Base-by-base conservation (phyloP, 169 alveolate species). In the Plasmodium knowlesi region DNA sequence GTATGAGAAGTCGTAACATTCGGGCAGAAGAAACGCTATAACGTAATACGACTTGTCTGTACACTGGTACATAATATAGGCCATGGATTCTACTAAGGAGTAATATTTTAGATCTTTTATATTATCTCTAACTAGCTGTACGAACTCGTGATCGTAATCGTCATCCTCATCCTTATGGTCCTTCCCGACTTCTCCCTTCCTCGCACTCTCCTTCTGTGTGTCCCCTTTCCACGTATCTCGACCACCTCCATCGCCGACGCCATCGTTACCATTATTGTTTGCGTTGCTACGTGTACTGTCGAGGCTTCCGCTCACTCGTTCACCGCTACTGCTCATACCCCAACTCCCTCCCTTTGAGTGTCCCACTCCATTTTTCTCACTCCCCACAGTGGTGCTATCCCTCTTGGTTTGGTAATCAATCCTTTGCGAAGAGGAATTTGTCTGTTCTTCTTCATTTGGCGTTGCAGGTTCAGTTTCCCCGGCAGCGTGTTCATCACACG, bases 61-160 rank as follows among this genome's bases (percentile, higher is more conserved):
- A 22, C 94, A 89, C 50, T 89, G 94, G 50, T 89, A 89, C 43
- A 89, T 43, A 37, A 89, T 89, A 80, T 89, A 89, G 71, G 94
- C 94, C 72, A 89, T 32, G 30, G 94, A 89, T 89, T 89, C 94
- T 39, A 89, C 94, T 57, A 89, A 61, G 2, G 90, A 53, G 10
- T 89, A 89, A 79, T 89, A 89, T 79, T 89, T 89, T 32, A 89
- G 22, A 89, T 89, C 94, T 10, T 61, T 78, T 25, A 89, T 89
- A 70, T 89, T 78, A 4, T 89, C 94, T 22, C 90, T 53, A 1
- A 79, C 94, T 79, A 89, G 32, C 10, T 78, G 67, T 39, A 89
- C 50, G 61, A 89, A 79, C 71, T 89, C 94, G 25, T 28, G 79
- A 32, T 89, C 94, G 32, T 67, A 61, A 22, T 67, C 94, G 10